phyloP scores from a whole-genome alignment of 805 yeast genomes.

The Gaillardinia entomophila region DNA sequence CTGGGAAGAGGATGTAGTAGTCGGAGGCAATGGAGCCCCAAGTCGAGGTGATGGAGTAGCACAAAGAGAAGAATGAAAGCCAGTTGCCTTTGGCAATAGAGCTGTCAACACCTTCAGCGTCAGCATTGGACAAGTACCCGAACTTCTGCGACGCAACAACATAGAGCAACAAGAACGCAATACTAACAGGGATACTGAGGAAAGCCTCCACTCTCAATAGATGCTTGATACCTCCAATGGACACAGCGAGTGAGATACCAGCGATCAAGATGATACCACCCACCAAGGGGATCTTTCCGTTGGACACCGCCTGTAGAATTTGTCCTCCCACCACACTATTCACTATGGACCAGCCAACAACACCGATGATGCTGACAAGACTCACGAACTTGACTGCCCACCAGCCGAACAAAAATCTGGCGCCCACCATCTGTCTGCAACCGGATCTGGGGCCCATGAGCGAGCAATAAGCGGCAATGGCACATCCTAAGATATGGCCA shows the following conservation, averaged over 20 bases:
- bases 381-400: conserved; percentile 76
- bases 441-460: conserved; percentile 90
- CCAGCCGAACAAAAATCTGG: conserved; percentile 79
- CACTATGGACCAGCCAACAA: conserved; percentile 92
- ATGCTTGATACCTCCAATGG: conserved; percentile 74
- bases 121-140: conserved; percentile 19
- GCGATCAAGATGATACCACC: conserved; percentile 73
- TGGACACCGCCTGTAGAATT: conserved; percentile 59
- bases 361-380: conserved; percentile 66
- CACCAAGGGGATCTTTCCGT: conserved; percentile 61
- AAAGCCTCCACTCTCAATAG: conserved; percentile 62
- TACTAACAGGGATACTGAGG: conserved; percentile 63
- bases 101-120: conserved; percentile 27
- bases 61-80: conserved; percentile 65
- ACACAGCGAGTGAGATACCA: conserved; percentile 54
- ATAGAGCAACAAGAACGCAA: conserved; percentile 64
- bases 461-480: conserved; percentile 76
- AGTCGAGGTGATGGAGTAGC: conserved; percentile 76
- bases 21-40: conserved; percentile 90
- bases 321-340: conserved; percentile 87
- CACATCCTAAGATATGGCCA: conserved; percentile 65
- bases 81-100: conserved; percentile 58
- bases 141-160: conserved; percentile 50
- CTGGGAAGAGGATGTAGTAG: conserved; percentile 78
- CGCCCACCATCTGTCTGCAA: conserved; percentile 80